A percentile compares a stretch with the other conserved stretches of the same genome.
These are phyloP conservation scores for Nasturtium officinale DNA, from an alignment of 345 rosid species.

Conservation along the genomic window DNA sequence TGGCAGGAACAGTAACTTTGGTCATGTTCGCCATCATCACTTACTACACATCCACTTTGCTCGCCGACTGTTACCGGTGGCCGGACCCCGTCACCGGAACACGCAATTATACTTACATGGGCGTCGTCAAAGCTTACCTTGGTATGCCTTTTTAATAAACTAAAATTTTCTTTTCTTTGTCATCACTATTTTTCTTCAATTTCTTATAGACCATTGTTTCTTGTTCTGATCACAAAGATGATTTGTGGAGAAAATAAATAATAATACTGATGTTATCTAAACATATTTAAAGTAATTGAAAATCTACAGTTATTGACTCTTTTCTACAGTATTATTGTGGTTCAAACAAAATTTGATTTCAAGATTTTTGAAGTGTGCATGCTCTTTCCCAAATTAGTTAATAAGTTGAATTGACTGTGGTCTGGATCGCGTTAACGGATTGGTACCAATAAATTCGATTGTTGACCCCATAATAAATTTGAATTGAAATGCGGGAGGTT, in stretches of 20 bases:
- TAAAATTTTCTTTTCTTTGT: background rate
- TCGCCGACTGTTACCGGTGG: constrained; percentile 68
- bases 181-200: background rate
- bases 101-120: constrained; percentile 87
- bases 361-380: background rate
- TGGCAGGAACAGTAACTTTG: constrained; percentile 64
- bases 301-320: background rate
- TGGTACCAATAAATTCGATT: constrained; percentile 22
- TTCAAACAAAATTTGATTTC: background rate
- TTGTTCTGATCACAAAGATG: background rate
- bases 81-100: constrained; percentile 69
- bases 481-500: constrained; percentile 13
- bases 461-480: background rate
- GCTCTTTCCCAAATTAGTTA: constrained; percentile 17
- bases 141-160: constrained; percentile 45
- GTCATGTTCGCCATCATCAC: constrained; percentile 66
- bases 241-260: background rate
- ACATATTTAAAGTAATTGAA: background rate
- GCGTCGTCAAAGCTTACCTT: constrained; percentile 65
- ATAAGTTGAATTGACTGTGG: constrained; percentile 9
- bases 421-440: background rate
- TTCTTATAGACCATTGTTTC: background rate
- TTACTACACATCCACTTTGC: constrained; percentile 71
- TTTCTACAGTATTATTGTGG: constrained; percentile 1
- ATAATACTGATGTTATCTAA: background rate